phyloP scores from a whole-genome alignment of 495 filamentous ascomycete species.

The Patellaria atrata region DNA sequence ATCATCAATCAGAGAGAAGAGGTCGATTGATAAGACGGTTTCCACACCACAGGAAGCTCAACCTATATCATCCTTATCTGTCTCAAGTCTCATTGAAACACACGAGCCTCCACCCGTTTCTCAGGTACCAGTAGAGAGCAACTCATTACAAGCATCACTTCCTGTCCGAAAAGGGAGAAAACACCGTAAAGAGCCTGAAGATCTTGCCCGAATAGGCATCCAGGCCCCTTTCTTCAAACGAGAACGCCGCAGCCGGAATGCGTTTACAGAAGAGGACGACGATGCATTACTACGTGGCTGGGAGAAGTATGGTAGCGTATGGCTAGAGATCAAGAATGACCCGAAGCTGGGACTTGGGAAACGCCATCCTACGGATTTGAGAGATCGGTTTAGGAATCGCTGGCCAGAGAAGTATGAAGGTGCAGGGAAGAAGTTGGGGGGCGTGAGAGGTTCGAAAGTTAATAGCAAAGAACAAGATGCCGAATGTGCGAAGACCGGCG shows the following conservation, averaged over 20 bases:
- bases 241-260: conserved; percentile 35
- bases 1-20: conserved; percentile 7
- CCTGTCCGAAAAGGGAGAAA: conserved; percentile 31
- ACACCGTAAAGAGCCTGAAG: conserved; percentile 28
- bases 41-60: too few relatives aligned
- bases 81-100: too few relatives aligned
- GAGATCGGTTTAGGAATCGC: conserved; percentile 70
- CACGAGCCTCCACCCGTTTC: too few relatives aligned
- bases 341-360: conserved; percentile 46
- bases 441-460: conserved; percentile 3
- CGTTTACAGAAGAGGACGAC: conserved; percentile 66
- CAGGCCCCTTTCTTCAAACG: conserved; percentile 39
- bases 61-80: too few relatives aligned
- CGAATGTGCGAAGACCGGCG: neutral
- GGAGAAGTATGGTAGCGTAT: conserved; percentile 57
- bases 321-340: conserved; percentile 70
- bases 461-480: conserved; percentile 6
- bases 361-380: conserved; percentile 61
- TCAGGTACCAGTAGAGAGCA: too few relatives aligned
- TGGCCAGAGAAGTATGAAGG: conserved; percentile 60
- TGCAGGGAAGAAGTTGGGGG: conserved; percentile 21
- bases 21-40: neutral
- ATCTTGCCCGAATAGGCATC: conserved; percentile 43
- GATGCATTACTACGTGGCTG: conserved; percentile 62
- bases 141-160: too few relatives aligned